Evolutionary conservation across 2,329 filamentous ascomycete genomes (phyloP).

Genomic region (Thielaviopsis musarum): DNA sequence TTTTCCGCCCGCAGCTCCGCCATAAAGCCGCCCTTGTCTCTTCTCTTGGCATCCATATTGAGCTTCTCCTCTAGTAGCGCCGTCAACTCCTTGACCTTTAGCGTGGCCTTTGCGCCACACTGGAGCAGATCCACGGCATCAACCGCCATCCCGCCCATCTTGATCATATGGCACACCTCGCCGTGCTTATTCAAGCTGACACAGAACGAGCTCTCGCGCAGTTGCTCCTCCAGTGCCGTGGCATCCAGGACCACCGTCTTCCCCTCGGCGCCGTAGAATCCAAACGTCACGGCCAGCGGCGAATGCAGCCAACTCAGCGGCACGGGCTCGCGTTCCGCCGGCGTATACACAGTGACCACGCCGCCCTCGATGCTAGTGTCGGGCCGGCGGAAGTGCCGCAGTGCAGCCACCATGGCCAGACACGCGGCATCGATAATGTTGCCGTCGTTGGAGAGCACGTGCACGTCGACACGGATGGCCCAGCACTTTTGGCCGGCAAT

Average conservation of each 20-base stretch:
- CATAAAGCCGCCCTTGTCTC: constrained; percentile 62
- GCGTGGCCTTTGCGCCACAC: constrained; percentile 57
- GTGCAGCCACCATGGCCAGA: constrained; percentile 69
- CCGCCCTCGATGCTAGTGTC: constrained; percentile 79
- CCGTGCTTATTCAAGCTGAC: constrained; percentile 80
- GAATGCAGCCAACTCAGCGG: constrained; percentile 81
- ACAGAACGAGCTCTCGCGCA: constrained; percentile 55
- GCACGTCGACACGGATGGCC: constrained; percentile 77
- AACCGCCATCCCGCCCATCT: constrained; percentile 69
- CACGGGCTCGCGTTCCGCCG: constrained; percentile 77
- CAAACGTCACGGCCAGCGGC: constrained; percentile 81
- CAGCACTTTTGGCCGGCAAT: constrained; percentile 83
- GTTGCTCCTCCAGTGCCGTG: constrained; percentile 57
- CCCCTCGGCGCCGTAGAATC: constrained; percentile 54
- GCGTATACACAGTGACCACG: constrained; percentile 65
- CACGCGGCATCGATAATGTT: constrained; percentile 77
- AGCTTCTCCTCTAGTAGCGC: constrained; percentile 55
- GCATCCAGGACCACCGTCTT: constrained; percentile 54
- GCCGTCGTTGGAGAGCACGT: constrained; percentile 81
- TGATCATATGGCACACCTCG: constrained; percentile 81
- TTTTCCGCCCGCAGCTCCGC: constrained; percentile 73
- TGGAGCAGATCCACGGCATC: constrained; percentile 64
- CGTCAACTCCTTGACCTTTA: constrained; percentile 68
- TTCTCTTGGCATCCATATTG: constrained; percentile 59
- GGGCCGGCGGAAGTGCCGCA: constrained; percentile 81